Evolutionary conservation across 2,329 filamentous ascomycete genomes (phyloP), one percentile per base, ranked within the genome.

Genomic region (Neofusicoccum laricinum): DNA sequence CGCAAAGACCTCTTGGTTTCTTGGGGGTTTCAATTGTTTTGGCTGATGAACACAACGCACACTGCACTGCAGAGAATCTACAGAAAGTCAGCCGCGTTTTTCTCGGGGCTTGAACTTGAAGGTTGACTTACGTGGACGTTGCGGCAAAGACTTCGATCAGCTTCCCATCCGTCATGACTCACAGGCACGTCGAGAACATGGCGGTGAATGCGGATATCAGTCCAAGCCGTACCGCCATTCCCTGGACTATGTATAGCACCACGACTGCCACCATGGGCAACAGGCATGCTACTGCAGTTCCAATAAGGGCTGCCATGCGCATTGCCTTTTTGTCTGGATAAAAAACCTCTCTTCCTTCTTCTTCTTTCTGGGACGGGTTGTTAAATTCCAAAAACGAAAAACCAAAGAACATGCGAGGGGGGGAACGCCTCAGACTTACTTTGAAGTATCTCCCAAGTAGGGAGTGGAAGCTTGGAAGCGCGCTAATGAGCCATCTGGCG

Each of bases 81-180:
- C 11, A 43, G 6, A n/a, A 43, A n/a, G 40, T 19, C 3, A 43
- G 40, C 40, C 36, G 14, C 6, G 11, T 11, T 6, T 38, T 11
- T 25, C 10, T 66, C 10, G 17, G 30, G n/a, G 19, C 6, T 36
- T n/a, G 14, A 50, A 17, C 0, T 0, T 4, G 49, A 51, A 6
- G 38, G n/a, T 5, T n/a, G 15, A 7, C 30, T 34, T 34, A 51
- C 48, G 48, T 51, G 1, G 48, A 51, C 2, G 48, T 51, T 11
- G 32, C 59, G 17, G 59, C 45, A 43, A 63, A 63, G 10, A 63
- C 46, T 48, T 63, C 59, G 14, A 43, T 30, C 4, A 38, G 19
- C 21, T 43, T 63, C 2, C 45, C 59, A 8, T 38, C 34, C 19
- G 59, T 63, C 34, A 63, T 50, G 4, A 40, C 21, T 12, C 45